Conservation (phyloP, 2,329 filamentous ascomycete species). For the Simplicillium aogashimaense region DNA sequence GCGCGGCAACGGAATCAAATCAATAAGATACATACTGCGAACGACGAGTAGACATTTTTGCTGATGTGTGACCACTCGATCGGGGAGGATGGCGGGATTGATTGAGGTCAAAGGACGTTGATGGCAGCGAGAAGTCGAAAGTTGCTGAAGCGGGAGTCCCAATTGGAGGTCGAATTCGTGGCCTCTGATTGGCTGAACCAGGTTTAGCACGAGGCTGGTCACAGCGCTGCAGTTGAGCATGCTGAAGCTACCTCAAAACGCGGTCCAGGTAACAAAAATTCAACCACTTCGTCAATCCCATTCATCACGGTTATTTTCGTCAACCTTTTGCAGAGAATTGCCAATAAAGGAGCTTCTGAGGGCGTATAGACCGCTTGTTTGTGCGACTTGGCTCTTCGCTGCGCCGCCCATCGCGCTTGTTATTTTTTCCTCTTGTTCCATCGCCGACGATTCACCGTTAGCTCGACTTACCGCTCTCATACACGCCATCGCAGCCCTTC, state of each 20-base stretch:
- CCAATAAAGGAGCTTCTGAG: too few relatives aligned
- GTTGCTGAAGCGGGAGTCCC: slow-evolving; percentile 16
- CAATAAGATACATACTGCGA: slow-evolving; percentile 26
- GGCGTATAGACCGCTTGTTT: too few relatives aligned
- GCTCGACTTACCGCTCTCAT: too few relatives aligned
- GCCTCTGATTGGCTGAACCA: slow-evolving; percentile 23
- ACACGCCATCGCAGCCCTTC: too few relatives aligned
- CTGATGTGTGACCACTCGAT: background rate
- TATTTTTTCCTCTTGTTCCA: too few relatives aligned
- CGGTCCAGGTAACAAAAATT: background rate
- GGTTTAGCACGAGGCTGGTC: slow-evolving; percentile 19
- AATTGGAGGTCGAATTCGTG: slow-evolving; percentile 23
- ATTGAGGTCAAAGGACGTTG: background rate
- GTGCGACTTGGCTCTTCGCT: too few relatives aligned
- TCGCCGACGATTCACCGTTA: too few relatives aligned
- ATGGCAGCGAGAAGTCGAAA: slow-evolving; percentile 10
- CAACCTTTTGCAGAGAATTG: background rate
- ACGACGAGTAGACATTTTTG: slow-evolving; percentile 10
- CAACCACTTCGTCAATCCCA: too few relatives aligned
- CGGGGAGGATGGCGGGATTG: background rate
- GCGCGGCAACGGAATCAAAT: background rate
- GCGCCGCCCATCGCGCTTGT: too few relatives aligned
- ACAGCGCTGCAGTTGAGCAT: background rate
- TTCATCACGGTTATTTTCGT: background rate
- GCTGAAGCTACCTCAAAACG: slow-evolving; percentile 3